Percentiles rank a stretch among this genome's conserved stretches.
phyloP scores from a whole-genome alignment of 768 basidiomycete species.

The Rossbeevera mucosa region DNA sequence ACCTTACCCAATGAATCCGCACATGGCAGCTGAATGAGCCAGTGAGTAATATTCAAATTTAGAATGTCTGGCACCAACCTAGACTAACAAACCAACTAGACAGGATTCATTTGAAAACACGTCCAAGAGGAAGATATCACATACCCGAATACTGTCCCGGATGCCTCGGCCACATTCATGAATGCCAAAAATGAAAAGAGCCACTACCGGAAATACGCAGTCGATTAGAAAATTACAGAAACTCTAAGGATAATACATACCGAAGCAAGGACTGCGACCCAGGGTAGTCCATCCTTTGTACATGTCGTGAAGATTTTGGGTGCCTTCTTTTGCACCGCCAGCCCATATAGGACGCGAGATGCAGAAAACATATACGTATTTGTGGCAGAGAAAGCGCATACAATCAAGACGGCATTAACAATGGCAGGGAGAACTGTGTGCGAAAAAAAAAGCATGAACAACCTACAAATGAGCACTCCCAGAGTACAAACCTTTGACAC shows the following conservation, averaged over 20 bases:
- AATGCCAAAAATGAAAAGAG: conserved; percentile 51
- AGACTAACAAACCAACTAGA: conserved; percentile 67
- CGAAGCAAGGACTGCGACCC: conserved; percentile 31
- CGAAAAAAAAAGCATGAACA: background rate
- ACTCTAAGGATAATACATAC: conserved; percentile 15
- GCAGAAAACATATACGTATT: conserved; percentile 43
- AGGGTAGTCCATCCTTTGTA: conserved; percentile 50
- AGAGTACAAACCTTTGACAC: conserved; percentile 49
- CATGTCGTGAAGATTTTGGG: conserved; percentile 45
- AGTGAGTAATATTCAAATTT: background rate
- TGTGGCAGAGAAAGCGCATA: conserved; percentile 68
- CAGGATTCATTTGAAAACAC: conserved; percentile 19
- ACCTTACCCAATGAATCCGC: conserved; percentile 50
- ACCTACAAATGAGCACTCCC: conserved; percentile 4
- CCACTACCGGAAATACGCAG: conserved; percentile 18
- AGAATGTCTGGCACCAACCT: conserved; percentile 25
- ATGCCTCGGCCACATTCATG: conserved; percentile 58
- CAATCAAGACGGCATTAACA: conserved; percentile 69
- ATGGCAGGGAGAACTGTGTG: conserved; percentile 53
- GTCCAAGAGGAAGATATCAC: background rate
- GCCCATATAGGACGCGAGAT: conserved; percentile 40
- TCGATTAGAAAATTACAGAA: conserved; percentile 14
- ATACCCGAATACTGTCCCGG: conserved; percentile 36
- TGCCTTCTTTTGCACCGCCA: conserved; percentile 48
- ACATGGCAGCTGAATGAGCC: conserved; percentile 41